Evolutionary conservation across 495 filamentous ascomycete species (phyloP), one percentile per base, ranked within the genome.

Genomic region (Hypoxylon cercidicola): DNA sequence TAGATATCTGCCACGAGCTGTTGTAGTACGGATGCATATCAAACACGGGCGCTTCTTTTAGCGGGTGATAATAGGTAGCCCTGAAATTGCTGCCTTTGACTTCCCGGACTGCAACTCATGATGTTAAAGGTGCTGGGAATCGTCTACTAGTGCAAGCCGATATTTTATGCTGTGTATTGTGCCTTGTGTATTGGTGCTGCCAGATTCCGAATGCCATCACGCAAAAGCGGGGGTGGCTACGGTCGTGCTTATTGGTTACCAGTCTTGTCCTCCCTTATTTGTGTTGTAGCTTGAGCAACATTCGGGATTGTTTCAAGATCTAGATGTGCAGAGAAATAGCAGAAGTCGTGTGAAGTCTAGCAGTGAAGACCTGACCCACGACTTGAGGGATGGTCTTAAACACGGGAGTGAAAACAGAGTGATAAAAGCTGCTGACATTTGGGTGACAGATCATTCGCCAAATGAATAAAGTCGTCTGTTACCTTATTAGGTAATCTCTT

Each of bases 51-150:
- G 18, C 54, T 19, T 56, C 23, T 47, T 32, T 53, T 18, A 12
- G 0, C 18, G 52, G 28, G 16, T 46, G 56, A 66, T 59, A 19
- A 43, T 34, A 56, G 13, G 45, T 52, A 53, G 56, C 43, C 37
- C 37, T 43, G 44, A 34, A 56, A 32, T 52, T 32, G 56, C 46
- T 50, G 62, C 35, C 35, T 59, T 15, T 30, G 35, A 54, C 50
- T 34, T 53, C 34, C 21, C 32, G 39, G 12, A 21, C 41, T 46
- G 44, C 54, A 39, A 35, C 12, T 11, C 11, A 44, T 39, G 19
- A 54, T 61, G n/a, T 46, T 53, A 53, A 20, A 35, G 30, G 9
- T 16, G 37, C 30, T 21, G 23, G 18, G 25, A 23, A 5, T 43
- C 37, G 13, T 49, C 37, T 25, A 30, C 18, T 46, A 16, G 19